Evolutionary conservation across 78 protist genomes (phyloP).

Genomic region (Protostelium mycophagum): DNA sequence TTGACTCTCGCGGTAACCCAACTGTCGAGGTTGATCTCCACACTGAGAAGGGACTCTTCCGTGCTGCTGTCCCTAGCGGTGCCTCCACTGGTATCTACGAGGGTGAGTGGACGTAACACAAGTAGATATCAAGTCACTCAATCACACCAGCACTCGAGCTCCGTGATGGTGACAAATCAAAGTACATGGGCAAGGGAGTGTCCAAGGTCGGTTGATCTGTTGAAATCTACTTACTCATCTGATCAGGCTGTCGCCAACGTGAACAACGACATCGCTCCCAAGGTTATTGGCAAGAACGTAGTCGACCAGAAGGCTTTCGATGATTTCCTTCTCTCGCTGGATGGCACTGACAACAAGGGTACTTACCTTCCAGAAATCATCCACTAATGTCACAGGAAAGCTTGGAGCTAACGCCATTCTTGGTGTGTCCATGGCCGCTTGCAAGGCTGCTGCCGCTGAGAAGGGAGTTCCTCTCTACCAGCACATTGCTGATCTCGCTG

Average conservation of each 20-base stretch:
- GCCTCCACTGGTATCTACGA: conserved; percentile 99
- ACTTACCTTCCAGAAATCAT: not conserved
- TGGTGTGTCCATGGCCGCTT: conserved; percentile 94
- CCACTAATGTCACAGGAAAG: conserved; percentile 21
- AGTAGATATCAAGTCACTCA: not conserved
- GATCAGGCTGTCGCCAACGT: conserved; percentile 91
- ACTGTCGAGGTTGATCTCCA: conserved; percentile 90
- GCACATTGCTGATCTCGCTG: conserved; percentile 80
- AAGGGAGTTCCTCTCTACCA: conserved; percentile 89
- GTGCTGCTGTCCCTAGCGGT: conserved; percentile 98
- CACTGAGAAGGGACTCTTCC: conserved; percentile 77
- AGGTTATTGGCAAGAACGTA: conserved; percentile 77
- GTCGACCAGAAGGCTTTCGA: conserved; percentile 87
- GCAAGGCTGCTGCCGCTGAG: conserved; percentile 95
- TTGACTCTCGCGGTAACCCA: conserved; percentile 97
- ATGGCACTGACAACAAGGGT: conserved; percentile 92
- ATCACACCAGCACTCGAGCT: conserved; percentile 16
- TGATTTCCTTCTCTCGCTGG: conserved; percentile 77
- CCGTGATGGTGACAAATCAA: conserved; percentile 72
- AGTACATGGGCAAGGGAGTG: conserved; percentile 97
- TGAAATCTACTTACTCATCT: not conserved
- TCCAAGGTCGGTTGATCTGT: not conserved
- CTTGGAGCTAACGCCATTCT: conserved; percentile 99
- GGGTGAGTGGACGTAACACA: conserved; percentile 40
- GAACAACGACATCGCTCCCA: conserved; percentile 82